Base-by-base conservation (phyloP, 2,329 filamentous ascomycete species). In the Chrysoporthe puriensis region DNA sequence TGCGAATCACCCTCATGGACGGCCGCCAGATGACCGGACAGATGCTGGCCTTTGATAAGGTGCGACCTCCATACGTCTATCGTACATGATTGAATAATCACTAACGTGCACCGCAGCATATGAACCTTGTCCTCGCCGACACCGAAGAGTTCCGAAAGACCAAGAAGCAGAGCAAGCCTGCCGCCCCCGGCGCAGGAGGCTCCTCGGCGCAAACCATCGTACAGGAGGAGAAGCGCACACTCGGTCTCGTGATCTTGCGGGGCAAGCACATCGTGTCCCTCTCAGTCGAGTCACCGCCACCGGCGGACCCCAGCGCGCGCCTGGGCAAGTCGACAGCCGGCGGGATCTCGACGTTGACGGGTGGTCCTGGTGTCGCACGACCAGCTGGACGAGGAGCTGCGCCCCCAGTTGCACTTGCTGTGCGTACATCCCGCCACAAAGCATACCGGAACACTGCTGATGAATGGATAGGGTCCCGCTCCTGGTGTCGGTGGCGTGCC, bases 21-120 rank as follows among this genome's bases (percentile, higher is more conserved):
- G 93, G 93, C 72, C 90, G 96, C 77, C 93, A 97, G 80, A 96
- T 99, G 90, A 94, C 94, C 52, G 96, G 94, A 70, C 94, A 98
- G 81, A 97, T 99, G 93, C 88, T 99, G 73, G 96, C 96, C 65
- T 99, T 98, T 77, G 96, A 99, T 81, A 98, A 98, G 88, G 93
- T 95, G 81, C 68, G 74, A 44, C 7, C 57, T 44, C 7, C 14
- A 68, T 2, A 9, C 7, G 1, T 7, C 14, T 18, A 67, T 2
- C 5, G 14, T 21, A 4, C 4, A 5, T 44, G 1, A 4, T 14
- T 2, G 57, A 68, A 4, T 36, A 42, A 36, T 50, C 56, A 44
- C 68, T 72, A 57, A 67, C 58, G 16, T 32, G 13, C 26, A 42
- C 6, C 64, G 62, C 72, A 97, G 94, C 96, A 99, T 82, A 99